phyloP scores from a whole-genome alignment of 495 filamentous ascomycete species.

The Penicillium salamii region DNA sequence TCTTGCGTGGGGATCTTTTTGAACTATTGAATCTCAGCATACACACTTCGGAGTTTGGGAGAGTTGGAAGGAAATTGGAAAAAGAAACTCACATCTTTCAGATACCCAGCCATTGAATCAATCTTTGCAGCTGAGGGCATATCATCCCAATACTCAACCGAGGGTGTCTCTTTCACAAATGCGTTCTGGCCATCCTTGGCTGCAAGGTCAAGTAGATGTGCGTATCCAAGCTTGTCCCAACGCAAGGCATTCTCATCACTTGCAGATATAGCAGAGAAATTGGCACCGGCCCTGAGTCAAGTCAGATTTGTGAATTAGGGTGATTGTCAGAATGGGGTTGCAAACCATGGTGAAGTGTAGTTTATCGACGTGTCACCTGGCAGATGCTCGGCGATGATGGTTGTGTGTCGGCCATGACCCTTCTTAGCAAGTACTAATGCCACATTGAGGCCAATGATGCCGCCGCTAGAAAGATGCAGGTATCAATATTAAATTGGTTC shows the following conservation, averaged over 20 bases:
- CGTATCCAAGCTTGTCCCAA: slow-evolving; percentile 30
- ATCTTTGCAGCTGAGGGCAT: slow-evolving; percentile 24
- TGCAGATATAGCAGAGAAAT: slow-evolving; percentile 35
- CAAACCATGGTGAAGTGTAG: slow-evolving; percentile 37
- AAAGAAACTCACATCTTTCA: slow-evolving; percentile 26
- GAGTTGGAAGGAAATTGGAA: background rate
- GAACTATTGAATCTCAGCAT: background rate
- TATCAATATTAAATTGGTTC: background rate
- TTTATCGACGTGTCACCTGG: slow-evolving; percentile 25
- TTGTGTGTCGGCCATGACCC: slow-evolving; percentile 22
- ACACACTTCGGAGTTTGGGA: background rate
- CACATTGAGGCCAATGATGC: slow-evolving; percentile 35
- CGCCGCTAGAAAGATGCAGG: slow-evolving; percentile 15
- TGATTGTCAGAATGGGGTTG: background rate
- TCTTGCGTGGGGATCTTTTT: slow-evolving; percentile 14
- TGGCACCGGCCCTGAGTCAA: slow-evolving; percentile 27
- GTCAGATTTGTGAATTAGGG: too few species aligned
- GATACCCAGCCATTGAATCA: slow-evolving; percentile 24
- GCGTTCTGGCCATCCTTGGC: slow-evolving; percentile 22
- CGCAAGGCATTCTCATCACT: slow-evolving; percentile 27
- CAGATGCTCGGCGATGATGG: slow-evolving; percentile 30
- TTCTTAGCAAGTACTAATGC: slow-evolving; percentile 28
- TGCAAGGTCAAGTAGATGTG: slow-evolving; percentile 20
- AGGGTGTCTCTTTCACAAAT: slow-evolving; percentile 18
- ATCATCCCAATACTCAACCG: slow-evolving; percentile 33